Evolutionary conservation across 106 monocot species (phyloP), one percentile per base, ranked within the genome.

Genomic region (Gastrodia elata): DNA sequence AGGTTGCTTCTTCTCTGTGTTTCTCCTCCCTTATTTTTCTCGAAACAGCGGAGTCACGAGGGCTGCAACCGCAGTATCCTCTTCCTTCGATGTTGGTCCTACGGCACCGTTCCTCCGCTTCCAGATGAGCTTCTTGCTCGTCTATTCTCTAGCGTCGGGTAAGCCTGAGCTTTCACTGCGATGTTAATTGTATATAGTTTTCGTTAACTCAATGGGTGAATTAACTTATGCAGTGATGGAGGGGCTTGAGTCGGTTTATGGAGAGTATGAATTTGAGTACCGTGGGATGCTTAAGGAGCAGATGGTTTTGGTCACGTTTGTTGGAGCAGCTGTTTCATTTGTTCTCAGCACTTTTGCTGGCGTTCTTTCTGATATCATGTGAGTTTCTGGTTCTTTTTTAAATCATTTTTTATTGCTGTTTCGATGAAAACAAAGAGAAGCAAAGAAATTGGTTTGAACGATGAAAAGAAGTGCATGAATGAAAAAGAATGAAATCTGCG

Each of bases 141-240:
- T 93, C 9, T 90, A 83, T 78, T 90, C 86, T n/a, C 72, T 97
- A 41, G 90, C 90, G 65, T 85, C 92, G 33, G 86, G 92, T 97
- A 6, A 36, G 80, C 20, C 57, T 9, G 15, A 20, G 28, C 27
- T 16, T 18, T 16, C 40, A 18, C 22, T 52, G 52, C 52, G 52
- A 52, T 52, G n/a, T 35, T 65, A 20, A 44, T 59, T 74, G 22
- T 37, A 38, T 36, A 73, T 30, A 69, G 65, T 34, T 40, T 80
- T 38, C 59, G 20, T 39, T 76, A 18, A 43, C 34, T 42, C 46
- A 5, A 44, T n/a, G 20, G 30, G 27, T 28, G 7, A 18, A 9
- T 71, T 64, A 2, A 42, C 38, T 57, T 38, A 27, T 70, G 32
- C 80, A 87, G 89, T 86, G 20, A 90, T 86, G 26, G 82, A 81